Evolutionary conservation across 108 stramenopile genomes (phyloP), one percentile per base, ranked within the genome.

Genomic region (Pseudonitzschia pungens): DNA sequence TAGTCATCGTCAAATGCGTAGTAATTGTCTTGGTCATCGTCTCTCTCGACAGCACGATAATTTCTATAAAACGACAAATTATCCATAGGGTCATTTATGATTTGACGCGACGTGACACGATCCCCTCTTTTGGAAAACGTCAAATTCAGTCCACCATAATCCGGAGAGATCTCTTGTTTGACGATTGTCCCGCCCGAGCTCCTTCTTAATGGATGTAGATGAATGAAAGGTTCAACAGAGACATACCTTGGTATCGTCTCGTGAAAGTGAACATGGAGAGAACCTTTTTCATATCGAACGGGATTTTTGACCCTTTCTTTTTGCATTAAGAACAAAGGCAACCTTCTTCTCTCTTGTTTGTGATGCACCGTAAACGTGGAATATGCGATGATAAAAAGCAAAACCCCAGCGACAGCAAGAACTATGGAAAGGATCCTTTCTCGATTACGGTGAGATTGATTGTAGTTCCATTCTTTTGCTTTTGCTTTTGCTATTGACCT

Each of bases 1-100:
- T 31, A 28, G 50, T 67, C 66, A 41, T 67, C 66, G 26, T 67
- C 66, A 24, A 26, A 67, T 4, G 42, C 44, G 28, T 67, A 67
- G 21, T 67, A 67, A 48, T 48, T 27, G 24, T 67, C 66, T 22
- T 48, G 43, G 8, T 67, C 64, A n/a, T 44, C 45, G 50, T 67
- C 44, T 48, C 45, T 44, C 29, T 32, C 31, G 14, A 65, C 45
- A 48, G 44, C 43, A 21, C 21, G 66, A 41, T 67, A 48, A 15
- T 50, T 27, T 63, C 72, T 42, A 26, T 42, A 72, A 21, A 43
- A 18, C 11, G 58, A 42, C 41, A 22, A 26, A 7, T 27, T 28
- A 5, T 40, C 26, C 43, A 28, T n/a, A 11, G 42, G 33, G 40
- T 66, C 52, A 7, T 31, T n/a, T 21, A 10, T 24, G 33, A 74